These are phyloP conservation scores for Gentiana dahurica DNA, from an alignment of 257 asterid species.

Conservation along the genomic window DNA sequence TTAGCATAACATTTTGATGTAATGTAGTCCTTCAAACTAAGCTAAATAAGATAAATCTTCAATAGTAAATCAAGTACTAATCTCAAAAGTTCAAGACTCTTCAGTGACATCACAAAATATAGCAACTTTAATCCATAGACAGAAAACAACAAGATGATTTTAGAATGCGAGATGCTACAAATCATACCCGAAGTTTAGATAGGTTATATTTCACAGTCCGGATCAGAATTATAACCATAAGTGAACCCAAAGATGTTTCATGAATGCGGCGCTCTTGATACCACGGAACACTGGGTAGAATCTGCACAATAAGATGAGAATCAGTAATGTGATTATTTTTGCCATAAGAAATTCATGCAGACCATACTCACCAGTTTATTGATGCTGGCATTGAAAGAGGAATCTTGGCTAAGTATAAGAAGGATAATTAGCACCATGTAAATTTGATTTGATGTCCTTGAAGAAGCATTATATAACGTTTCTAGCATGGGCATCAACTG, in stretches of 20 bases:
- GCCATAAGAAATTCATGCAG: constrained; percentile 7
- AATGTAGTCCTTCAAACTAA: neutral
- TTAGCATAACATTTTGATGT: neutral
- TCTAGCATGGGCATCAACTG: constrained; percentile 97
- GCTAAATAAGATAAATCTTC: neutral
- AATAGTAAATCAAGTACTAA: neutral
- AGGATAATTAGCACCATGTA: constrained; percentile 87
- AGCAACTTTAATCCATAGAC: neutral
- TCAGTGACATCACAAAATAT: no score
- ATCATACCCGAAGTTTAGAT: constrained; percentile 56
- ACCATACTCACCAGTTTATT: constrained; percentile 59
- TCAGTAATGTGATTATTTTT: constrained; percentile 10
- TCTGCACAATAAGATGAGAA: constrained; percentile 31
- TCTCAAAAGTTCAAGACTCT: neutral
- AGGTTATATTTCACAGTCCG: constrained; percentile 66
- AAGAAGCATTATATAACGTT: constrained; percentile 78
- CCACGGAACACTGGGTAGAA: constrained; percentile 67
- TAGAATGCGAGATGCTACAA: constrained; percentile 4
- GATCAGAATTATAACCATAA: constrained; percentile 69
- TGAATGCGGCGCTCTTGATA: constrained; percentile 43
- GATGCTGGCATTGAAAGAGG: constrained; percentile 79
- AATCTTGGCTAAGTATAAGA: constrained; percentile 92
- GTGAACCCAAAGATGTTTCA: constrained; percentile 58
- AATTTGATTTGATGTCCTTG: constrained; percentile 76
- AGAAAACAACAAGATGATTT: neutral